Conservation (phyloP, 2,329 filamentous ascomycete genomes). For the Scedosporium aurantiacum region DNA sequence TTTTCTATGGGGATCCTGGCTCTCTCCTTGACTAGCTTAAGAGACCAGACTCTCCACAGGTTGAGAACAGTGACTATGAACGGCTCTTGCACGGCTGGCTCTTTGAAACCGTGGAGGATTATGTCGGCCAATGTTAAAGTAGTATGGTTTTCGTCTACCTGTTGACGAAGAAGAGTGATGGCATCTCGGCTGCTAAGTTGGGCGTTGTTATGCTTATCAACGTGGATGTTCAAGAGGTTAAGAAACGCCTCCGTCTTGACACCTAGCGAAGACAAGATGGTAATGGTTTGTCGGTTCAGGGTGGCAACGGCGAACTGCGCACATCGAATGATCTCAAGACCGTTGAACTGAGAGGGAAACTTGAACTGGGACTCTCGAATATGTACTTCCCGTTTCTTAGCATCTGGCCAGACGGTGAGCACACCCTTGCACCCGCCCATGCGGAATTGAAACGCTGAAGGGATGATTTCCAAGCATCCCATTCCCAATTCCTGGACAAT, state of each 20-base stretch:
- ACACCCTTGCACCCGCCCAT: slow-evolving; percentile 90
- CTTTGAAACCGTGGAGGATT: slow-evolving; percentile 71
- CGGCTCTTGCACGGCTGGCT: slow-evolving; percentile 50
- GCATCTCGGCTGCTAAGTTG: slow-evolving; percentile 57
- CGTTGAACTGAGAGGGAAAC: slow-evolving; percentile 60
- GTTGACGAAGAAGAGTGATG: slow-evolving; percentile 55
- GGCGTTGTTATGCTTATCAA: slow-evolving; percentile 57
- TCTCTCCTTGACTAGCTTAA: slow-evolving; percentile 88
- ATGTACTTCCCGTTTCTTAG: slow-evolving; percentile 56
- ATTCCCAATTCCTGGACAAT: slow-evolving; percentile 60
- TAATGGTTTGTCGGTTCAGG: slow-evolving; percentile 82
- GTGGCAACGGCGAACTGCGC: slow-evolving; percentile 67
- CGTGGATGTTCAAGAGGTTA: slow-evolving; percentile 53
- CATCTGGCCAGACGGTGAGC: slow-evolving; percentile 61
- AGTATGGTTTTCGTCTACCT: slow-evolving; percentile 76
- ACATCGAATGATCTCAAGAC: slow-evolving; percentile 74
- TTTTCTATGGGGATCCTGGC: slow-evolving; percentile 72
- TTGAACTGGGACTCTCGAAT: slow-evolving; percentile 82
- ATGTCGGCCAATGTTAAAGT: slow-evolving; percentile 66
- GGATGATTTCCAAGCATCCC: slow-evolving; percentile 38
- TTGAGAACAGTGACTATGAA: slow-evolving; percentile 70
- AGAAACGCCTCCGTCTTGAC: slow-evolving; percentile 58
- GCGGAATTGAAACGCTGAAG: slow-evolving; percentile 84
- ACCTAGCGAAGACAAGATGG: slow-evolving; percentile 69
- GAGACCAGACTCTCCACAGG: slow-evolving; percentile 80